Conservation (phyloP, 1,284 basidiomycete genomes). For the Fistulina hepatica region DNA sequence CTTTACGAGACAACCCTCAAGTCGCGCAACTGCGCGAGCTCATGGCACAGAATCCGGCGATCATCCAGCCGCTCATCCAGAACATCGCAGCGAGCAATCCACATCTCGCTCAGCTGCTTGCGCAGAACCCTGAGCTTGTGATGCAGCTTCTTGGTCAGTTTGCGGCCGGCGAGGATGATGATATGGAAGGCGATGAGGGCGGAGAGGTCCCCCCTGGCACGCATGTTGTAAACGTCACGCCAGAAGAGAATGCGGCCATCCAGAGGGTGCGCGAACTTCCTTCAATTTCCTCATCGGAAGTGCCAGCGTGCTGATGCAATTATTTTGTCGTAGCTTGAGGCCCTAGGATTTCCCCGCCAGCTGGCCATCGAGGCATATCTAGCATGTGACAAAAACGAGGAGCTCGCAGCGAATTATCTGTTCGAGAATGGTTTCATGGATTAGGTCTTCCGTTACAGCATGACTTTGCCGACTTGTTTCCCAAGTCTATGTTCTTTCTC, state of each 20-base stretch:
- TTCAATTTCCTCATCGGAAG: constrained; percentile 2
- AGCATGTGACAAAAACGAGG: constrained; percentile 92
- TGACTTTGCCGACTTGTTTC: neutral
- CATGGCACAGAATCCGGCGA: constrained; percentile 64
- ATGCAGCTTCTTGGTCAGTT: constrained; percentile 54
- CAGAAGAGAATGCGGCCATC: constrained; percentile 80
- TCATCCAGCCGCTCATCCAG: constrained; percentile 75
- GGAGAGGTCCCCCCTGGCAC: constrained; percentile 46
- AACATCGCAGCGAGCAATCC: constrained; percentile 73
- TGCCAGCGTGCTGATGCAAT: constrained; percentile 11
- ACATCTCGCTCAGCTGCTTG: constrained; percentile 53
- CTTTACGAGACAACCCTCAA: constrained; percentile 50
- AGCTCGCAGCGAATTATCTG: constrained; percentile 85
- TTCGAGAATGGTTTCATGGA: constrained; percentile 70
- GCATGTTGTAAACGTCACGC: constrained; percentile 68
- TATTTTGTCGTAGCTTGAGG: constrained; percentile 50
- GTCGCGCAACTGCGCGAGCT: constrained; percentile 61
- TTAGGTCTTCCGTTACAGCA: too few species aligned
- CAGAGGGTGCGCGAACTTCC: constrained; percentile 51
- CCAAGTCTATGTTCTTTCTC: constrained; percentile 4
- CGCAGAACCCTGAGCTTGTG: constrained; percentile 62
- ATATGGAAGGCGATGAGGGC: constrained; percentile 36
- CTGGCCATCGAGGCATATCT: constrained; percentile 78
- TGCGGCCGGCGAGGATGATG: constrained; percentile 32
- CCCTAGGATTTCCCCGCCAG: constrained; percentile 76